Percentiles rank a stretch among this genome's conserved stretches.
These are phyloP conservation scores for Suhomyces ambrosiae DNA, from an alignment of 1,139 yeast species.

Conservation along the genomic window DNA sequence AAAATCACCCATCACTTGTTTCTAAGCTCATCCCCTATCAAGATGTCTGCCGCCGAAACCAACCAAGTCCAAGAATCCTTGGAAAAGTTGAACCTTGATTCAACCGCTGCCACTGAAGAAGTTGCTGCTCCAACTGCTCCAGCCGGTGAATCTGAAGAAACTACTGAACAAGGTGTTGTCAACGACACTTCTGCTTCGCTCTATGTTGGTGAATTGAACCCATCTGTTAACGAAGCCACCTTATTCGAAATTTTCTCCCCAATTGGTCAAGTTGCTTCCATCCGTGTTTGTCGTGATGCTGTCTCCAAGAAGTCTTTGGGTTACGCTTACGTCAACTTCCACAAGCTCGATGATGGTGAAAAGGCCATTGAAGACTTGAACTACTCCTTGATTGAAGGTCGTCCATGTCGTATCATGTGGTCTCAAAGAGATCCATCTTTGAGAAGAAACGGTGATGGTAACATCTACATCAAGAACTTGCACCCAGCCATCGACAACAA, in stretches of 20 bases:
- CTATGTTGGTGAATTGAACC: slow-evolving; percentile 97
- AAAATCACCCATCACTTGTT: slow-evolving; percentile 13
- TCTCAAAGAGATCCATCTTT: slow-evolving; percentile 98
- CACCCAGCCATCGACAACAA: slow-evolving; percentile 99
- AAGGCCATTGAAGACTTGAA: slow-evolving; percentile 94
- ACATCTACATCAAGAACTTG: slow-evolving; percentile 96
- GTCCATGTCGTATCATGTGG: slow-evolving; percentile 99
- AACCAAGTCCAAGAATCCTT: slow-evolving; percentile 57
- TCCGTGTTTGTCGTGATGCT: slow-evolving; percentile 99
- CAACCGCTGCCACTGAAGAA: slow-evolving; percentile 25
- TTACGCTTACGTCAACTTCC: slow-evolving; percentile 97
- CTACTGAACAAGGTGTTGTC: slow-evolving; percentile 37
- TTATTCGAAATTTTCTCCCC: slow-evolving; percentile 94
- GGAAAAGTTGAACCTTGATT: slow-evolving; percentile 53
- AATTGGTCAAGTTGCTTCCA: slow-evolving; percentile 93
- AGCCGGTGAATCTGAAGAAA: slow-evolving; percentile 28
- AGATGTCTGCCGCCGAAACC: slow-evolving; percentile 52
- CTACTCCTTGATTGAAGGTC: slow-evolving; percentile 92
- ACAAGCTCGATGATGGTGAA: slow-evolving; percentile 87
- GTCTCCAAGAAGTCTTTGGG: slow-evolving; percentile 96
- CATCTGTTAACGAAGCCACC: slow-evolving; percentile 90
- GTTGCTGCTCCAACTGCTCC: slow-evolving; percentile 24
- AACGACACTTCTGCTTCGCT: slow-evolving; percentile 76
- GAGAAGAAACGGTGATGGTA: slow-evolving; percentile 96
- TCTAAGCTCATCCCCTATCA: slow-evolving; percentile 6